Evolutionary conservation across 1,139 yeast genomes (phyloP).

Genomic region (Magnusiomyces suaveolens): DNA sequence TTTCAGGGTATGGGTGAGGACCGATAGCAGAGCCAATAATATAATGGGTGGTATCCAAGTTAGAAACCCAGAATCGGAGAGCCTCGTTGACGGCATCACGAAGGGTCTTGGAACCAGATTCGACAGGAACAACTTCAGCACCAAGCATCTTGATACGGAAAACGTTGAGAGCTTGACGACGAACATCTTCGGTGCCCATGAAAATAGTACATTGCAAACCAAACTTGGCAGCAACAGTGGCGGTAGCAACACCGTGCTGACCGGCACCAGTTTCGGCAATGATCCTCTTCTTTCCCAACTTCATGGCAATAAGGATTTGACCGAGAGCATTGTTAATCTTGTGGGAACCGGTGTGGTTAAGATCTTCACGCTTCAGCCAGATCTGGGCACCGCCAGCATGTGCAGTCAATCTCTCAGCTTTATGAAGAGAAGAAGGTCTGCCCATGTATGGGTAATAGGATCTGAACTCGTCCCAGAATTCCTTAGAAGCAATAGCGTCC

Average conservation of each 20-base stretch:
- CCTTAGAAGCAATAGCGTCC: slow-evolving; percentile 75
- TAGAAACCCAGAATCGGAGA: slow-evolving; percentile 88
- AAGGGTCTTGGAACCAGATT: slow-evolving; percentile 88
- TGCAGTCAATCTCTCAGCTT: slow-evolving; percentile 82
- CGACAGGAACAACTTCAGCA: slow-evolving; percentile 87
- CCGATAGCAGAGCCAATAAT: slow-evolving; percentile 98
- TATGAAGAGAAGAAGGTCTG: slow-evolving; percentile 87
- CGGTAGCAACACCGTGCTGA: slow-evolving; percentile 99
- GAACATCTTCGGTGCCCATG: slow-evolving; percentile 99
- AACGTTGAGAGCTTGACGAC: slow-evolving; percentile 96
- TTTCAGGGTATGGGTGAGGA: slow-evolving; percentile 97
- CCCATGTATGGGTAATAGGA: slow-evolving; percentile 84
- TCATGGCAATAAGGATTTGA: slow-evolving; percentile 81
- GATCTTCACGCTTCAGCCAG: slow-evolving; percentile 96
- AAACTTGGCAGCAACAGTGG: slow-evolving; percentile 97
- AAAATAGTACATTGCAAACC: slow-evolving; percentile 92
- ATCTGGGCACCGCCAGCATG: slow-evolving; percentile 93
- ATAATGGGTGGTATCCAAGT: slow-evolving; percentile 77
- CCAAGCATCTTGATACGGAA: slow-evolving; percentile 96
- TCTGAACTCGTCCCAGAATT: slow-evolving; percentile 87
- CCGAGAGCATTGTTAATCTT: slow-evolving; percentile 95
- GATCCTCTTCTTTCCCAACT: slow-evolving; percentile 81
- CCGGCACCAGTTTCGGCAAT: slow-evolving; percentile 99
- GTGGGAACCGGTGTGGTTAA: slow-evolving; percentile 97
- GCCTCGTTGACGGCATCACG: slow-evolving; percentile 98